Percentiles rank a stretch among this genome's conserved stretches.
These are phyloP conservation scores for Melastoma candidum DNA, from an alignment of 441 rosid species.

Conservation along the genomic window DNA sequence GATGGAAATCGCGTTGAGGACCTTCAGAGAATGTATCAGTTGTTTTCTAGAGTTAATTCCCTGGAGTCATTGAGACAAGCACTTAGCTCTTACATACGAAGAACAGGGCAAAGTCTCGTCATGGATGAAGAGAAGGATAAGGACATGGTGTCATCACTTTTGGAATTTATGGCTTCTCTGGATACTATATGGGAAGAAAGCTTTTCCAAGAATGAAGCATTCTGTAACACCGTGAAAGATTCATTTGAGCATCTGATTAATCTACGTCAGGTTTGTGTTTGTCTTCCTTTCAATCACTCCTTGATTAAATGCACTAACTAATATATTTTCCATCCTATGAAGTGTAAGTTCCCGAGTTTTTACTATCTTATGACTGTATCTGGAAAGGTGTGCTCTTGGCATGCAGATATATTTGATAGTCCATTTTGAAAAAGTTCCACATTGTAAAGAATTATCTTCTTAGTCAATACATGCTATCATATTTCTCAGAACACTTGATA, in stretches of 20 bases:
- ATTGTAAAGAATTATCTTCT: too few relatives aligned
- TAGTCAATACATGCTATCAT: too few relatives aligned
- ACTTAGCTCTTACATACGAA: constrained; percentile 66
- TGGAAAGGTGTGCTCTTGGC: too few relatives aligned
- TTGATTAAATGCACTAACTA: neutral
- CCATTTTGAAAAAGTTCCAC: too few relatives aligned
- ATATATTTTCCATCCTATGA: too few relatives aligned
- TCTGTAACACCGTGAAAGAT: constrained; percentile 86
- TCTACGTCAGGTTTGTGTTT: constrained; percentile 75
- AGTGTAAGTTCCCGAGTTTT: too few relatives aligned
- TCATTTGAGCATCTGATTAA: constrained; percentile 92
- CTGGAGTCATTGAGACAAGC: constrained; percentile 88
- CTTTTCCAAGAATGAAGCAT: constrained; percentile 81
- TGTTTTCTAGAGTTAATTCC: constrained; percentile 70
- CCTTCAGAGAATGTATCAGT: constrained; percentile 67
- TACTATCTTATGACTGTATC: too few relatives aligned
- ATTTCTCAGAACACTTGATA: too few relatives aligned
- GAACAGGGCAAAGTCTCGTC: constrained; percentile 72
- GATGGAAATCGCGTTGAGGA: constrained; percentile 91
- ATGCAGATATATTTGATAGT: too few relatives aligned
- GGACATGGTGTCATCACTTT: constrained; percentile 80
- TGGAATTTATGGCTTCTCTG: constrained; percentile 86
- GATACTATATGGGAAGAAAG: constrained; percentile 92
- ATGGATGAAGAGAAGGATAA: constrained; percentile 99
- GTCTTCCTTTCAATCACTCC: constrained; percentile 5